Conservation (phyloP, 495 filamentous ascomycete species). For the Aspergillus homomorphus region DNA sequence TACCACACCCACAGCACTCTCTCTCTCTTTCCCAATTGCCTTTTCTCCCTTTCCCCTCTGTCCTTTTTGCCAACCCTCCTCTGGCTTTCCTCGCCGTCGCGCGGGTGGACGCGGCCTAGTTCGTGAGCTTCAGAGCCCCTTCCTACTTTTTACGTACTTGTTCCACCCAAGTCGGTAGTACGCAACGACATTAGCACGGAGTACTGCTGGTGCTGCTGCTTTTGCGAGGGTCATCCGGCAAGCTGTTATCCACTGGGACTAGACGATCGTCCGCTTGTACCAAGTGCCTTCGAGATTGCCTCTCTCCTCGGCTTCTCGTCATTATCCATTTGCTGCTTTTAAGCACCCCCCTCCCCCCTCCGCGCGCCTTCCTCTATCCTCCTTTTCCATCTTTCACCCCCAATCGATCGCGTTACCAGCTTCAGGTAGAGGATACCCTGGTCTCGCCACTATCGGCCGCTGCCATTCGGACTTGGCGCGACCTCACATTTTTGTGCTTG, state of each 20-base stretch:
- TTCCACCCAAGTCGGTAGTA: background rate
- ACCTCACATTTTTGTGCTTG: background rate
- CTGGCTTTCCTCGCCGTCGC: background rate
- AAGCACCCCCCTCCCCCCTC: conserved; percentile 5
- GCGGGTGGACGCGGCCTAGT: background rate
- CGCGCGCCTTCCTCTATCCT: conserved; percentile 3
- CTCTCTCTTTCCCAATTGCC: background rate
- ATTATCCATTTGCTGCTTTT: conserved; percentile 5
- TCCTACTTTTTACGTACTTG: conserved; percentile 1
- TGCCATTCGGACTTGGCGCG: background rate
- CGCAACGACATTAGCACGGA: background rate
- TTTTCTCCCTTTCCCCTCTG: background rate
- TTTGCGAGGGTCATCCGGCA: background rate
- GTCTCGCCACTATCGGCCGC: background rate
- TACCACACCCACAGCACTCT: no score
- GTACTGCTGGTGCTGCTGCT: background rate
- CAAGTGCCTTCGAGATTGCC: background rate
- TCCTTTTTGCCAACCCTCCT: background rate
- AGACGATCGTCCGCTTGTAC: background rate
- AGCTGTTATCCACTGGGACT: background rate
- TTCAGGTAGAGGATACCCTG: background rate
- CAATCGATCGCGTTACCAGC: conserved; percentile 1
- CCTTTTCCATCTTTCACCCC: conserved; percentile 7
- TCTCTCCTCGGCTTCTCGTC: background rate
- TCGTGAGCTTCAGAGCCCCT: background rate